Base-by-base conservation (phyloP, 2,329 filamentous ascomycete genomes). In the Lachnellula cervina region DNA sequence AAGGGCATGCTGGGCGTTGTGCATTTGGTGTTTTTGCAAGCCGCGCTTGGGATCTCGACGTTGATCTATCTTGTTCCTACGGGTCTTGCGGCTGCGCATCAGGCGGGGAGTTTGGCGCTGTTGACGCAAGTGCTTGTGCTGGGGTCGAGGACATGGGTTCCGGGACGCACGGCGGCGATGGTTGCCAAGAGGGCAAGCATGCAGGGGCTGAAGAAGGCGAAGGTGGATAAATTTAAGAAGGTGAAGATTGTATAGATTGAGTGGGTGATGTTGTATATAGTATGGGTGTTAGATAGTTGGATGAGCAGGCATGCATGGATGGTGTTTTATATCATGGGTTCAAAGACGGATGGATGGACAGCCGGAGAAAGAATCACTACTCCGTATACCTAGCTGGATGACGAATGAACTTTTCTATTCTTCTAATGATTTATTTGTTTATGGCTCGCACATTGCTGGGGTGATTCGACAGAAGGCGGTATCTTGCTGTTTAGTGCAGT, bases 61-160 rank as follows among this genome's bases (percentile, higher is more conserved):
- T 79, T 99, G 58, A 86, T 96, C 66, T 97, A 97, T 75, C 86
- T 99, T 71, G 92, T 99, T 0, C 94, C 95, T 4, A 88, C 87
- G 2, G 87, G 88, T 59, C 77, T 99, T 9, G 94, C 93, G 0
- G 91, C 93, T 3, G 86, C 90, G 7, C 94, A 99, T 72, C 94
- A 99, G 74, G 94, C 94, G 2, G 93, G 94, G 40, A 89, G 87
- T 57, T 74, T 99, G 63, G 90, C 89, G 2, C 76, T 99, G 19
- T 74, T 99, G 58, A 95, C 90, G 0, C 90, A 90, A 45, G 87
- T 87, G 0, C 76, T 96, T 21, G 80, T 97, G 1, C 76, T 97
- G 38, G 89, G 89, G 11, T 90, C 87, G 65, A 80, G 90, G 42
- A 73, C 95, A 54, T 89, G 88, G 74, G 78, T 92, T 52, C 89